These are phyloP conservation scores for Scolecobasidium constrictum DNA, from an alignment of 2,329 filamentous ascomycete genomes.

Conservation along the genomic window DNA sequence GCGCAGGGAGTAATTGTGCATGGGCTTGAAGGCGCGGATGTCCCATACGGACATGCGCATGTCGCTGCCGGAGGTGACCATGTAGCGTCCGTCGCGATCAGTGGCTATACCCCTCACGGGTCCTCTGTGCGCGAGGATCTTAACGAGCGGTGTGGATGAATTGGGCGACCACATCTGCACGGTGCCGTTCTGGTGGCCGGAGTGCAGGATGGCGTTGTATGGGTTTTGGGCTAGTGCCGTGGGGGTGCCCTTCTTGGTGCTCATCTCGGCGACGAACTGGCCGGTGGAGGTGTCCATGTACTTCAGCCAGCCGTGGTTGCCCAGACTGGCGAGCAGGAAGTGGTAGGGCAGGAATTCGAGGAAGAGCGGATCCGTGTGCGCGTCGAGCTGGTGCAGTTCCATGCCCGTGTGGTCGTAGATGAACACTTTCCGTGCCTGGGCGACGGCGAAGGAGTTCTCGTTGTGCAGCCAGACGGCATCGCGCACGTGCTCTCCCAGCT, in stretches of 20 bases:
- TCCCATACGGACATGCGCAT: constrained; percentile 93
- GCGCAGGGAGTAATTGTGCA: constrained; percentile 77
- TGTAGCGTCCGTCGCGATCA: constrained; percentile 85
- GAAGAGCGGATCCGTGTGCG: constrained; percentile 81
- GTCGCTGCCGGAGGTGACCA: constrained; percentile 89
- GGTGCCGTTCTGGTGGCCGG: constrained; percentile 89
- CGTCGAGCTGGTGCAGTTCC: constrained; percentile 82
- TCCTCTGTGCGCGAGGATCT: constrained; percentile 79
- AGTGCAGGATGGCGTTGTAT: constrained; percentile 82
- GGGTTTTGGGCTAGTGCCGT: constrained; percentile 81
- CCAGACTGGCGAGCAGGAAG: constrained; percentile 79
- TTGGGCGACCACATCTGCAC: constrained; percentile 97
- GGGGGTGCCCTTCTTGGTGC: constrained; percentile 74
- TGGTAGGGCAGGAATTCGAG: constrained; percentile 97
- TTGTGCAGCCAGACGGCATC: constrained; percentile 92
- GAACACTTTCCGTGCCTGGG: constrained; percentile 93
- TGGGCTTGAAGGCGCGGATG: constrained; percentile 84
- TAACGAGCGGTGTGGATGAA: constrained; percentile 73
- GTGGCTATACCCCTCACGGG: constrained; percentile 78
- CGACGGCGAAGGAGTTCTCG: constrained; percentile 87
- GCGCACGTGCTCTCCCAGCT: constrained; percentile 80
- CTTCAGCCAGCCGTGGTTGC: constrained; percentile 73
- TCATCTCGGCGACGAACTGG: constrained; percentile 73
- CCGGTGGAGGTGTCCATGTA: constrained; percentile 96
- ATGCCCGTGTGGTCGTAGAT: constrained; percentile 90